Evolutionary conservation across 768 basidiomycete genomes (phyloP), one percentile per base, ranked within the genome.

Genomic region (Lactifluus pinguis): DNA sequence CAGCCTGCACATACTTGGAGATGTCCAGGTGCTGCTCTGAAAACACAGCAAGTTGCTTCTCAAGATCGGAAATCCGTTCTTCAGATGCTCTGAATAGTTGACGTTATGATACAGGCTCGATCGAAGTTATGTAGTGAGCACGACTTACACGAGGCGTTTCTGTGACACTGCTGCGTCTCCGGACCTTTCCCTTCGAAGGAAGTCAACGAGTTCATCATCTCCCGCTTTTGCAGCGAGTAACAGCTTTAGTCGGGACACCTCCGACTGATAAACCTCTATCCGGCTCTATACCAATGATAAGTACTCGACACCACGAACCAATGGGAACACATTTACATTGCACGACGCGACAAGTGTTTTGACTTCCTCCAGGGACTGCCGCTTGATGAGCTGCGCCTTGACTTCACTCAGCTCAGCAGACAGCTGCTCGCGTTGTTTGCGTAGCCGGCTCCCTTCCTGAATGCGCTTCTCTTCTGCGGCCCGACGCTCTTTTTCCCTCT

Each of bases 191-290:
- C 76, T 76, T 55, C 84, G 74, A 64, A 95, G 79, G 70, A 92
- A 91, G 5, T 74, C 73, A 72, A 94, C 77, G 38, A 92, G 76
- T 52, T 92, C 87, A 62, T 84, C 82, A 25, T 87, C 79, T 6
- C 86, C 84, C 1, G 80, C 76, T 30, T 83, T 74, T 0, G 91
- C 90, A 19, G 89, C 92, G n/a, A 95, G 75, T 34, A 82, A 80
- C 15, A 86, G 79, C 71, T 87, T 90, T 64, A 87, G 76, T 25
- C 93, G 79, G 45, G 75, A 78, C 11, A 88, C 74, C 70, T 98
- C 92, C 1, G 86, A 86, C 62, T 83, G 76, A 29, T 95, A 70
- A 32, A 83, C 80, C 13, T 70, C 69, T 48, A 98, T 84, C 42
- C 93, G 86, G 61, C 88, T 89, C 83, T 92, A 62, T 49, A 59